phyloP scores from a whole-genome alignment of 2,329 filamentous ascomycete species.

The Microcyclospora tardicrescens region DNA sequence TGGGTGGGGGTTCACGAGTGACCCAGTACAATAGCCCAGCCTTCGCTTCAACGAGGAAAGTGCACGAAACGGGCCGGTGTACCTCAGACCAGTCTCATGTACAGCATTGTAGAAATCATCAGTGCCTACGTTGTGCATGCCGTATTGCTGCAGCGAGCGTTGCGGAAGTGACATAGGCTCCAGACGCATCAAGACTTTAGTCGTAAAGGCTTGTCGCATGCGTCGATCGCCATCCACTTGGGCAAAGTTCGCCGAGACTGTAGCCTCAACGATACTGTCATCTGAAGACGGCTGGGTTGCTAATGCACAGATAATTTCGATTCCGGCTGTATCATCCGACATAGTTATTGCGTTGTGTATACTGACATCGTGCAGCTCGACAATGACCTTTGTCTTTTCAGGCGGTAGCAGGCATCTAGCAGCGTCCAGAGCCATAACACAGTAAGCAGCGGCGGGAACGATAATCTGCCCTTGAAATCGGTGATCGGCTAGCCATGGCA shows the following conservation, averaged over 20 bases:
- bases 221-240: neutral
- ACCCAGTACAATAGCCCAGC: neutral
- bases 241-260: neutral
- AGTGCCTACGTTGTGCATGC: slow-evolving; percentile 1
- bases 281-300: no score
- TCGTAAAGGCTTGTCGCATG: neutral
- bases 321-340: neutral
- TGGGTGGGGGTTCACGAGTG: neutral
- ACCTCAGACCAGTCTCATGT: slow-evolving; percentile 12
- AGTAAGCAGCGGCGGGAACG: slow-evolving; percentile 5
- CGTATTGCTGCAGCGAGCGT: neutral
- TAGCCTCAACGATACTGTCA: neutral
- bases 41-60: slow-evolving; percentile 3
- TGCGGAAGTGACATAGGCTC: neutral
- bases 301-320: no score
- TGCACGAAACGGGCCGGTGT: slow-evolving; percentile 6
- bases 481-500: slow-evolving; percentile 5
- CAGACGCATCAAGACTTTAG: neutral
- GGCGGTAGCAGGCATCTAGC: slow-evolving; percentile 1
- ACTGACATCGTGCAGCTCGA: neutral
- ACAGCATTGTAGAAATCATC: slow-evolving; percentile 11
- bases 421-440: slow-evolving; percentile 5
- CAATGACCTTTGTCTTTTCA: neutral
- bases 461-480: slow-evolving; percentile 4
- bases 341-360: neutral